Conservation (phyloP, 495 filamentous ascomycete genomes). For the Venustampulla echinocandica region DNA sequence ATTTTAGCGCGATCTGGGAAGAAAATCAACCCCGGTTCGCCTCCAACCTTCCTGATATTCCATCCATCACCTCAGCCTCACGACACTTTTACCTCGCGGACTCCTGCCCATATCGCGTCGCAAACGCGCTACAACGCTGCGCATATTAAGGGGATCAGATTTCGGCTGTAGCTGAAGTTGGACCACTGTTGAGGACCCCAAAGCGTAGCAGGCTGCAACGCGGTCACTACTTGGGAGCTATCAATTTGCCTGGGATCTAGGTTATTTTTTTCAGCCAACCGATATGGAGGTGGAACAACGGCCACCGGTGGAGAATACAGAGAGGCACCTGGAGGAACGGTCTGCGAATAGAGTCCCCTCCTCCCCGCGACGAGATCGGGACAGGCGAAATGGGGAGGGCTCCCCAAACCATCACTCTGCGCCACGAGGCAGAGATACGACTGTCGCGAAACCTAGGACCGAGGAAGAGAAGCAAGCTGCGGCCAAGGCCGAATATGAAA, state of each 20-base stretch:
- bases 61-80: conserved; percentile 18
- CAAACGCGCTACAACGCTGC: too few relatives aligned
- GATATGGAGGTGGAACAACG: not conserved
- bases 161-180: too few relatives aligned
- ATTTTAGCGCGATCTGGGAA: not conserved
- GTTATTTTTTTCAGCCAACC: too few relatives aligned
- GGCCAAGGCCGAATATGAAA: conserved; percentile 86
- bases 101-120: too few relatives aligned
- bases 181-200: too few relatives aligned
- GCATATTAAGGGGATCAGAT: too few relatives aligned
- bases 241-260: too few relatives aligned
- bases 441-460: conserved; percentile 36
- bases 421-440: conserved; percentile 37
- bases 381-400: not conserved
- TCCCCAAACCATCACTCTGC: conserved; percentile 1
- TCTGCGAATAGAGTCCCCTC: conserved; percentile 22
- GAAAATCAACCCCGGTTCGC: not conserved
- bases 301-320: not conserved
- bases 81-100: conserved; percentile 12
- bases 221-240: too few relatives aligned
- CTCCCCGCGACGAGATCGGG: conserved; percentile 19
- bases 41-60: too few relatives aligned
- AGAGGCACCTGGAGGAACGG: conserved; percentile 20
- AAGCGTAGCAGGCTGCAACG: too few relatives aligned
- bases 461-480: conserved; percentile 73